These are phyloP conservation scores for Phascolomyces articulosus DNA, from an alignment of 371 early-diverging fungal genomes.

Conservation along the genomic window DNA sequence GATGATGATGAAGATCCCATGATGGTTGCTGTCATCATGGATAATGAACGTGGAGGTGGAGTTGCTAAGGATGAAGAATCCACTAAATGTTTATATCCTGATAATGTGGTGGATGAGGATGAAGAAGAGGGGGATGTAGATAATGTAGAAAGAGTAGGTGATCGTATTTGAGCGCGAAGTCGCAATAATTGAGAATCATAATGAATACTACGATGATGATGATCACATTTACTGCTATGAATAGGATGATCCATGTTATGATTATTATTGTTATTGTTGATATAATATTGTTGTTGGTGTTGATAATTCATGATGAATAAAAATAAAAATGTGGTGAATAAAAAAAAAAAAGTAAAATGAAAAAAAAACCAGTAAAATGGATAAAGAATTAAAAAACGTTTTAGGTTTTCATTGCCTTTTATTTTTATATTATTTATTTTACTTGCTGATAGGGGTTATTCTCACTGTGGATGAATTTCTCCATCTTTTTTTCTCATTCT, in stretches of 20 bases:
- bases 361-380: not conserved
- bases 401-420: not conserved
- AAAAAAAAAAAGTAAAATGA: not conserved
- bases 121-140: not conserved
- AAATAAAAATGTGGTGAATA: too few species aligned
- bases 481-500: too few species aligned
- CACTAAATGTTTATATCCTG: not conserved
- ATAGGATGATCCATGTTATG: not conserved
- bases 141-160: not conserved
- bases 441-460: not conserved
- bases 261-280: not conserved
- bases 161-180: not conserved
- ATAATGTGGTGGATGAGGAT: not conserved
- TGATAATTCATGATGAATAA: too few species aligned
- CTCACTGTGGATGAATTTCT: too few species aligned
- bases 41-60: not conserved
- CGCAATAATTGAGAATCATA: not conserved
- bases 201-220: not conserved
- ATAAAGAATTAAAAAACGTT: constrained; percentile 4
- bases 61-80: not conserved
- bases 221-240: too few species aligned
- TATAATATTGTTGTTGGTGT: not conserved
- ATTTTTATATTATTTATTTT: not conserved
- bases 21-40: not conserved
- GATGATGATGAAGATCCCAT: not conserved